phyloP scores from a whole-genome alignment of 495 filamentous ascomycete species.

The Aspergillus nanangensis region DNA sequence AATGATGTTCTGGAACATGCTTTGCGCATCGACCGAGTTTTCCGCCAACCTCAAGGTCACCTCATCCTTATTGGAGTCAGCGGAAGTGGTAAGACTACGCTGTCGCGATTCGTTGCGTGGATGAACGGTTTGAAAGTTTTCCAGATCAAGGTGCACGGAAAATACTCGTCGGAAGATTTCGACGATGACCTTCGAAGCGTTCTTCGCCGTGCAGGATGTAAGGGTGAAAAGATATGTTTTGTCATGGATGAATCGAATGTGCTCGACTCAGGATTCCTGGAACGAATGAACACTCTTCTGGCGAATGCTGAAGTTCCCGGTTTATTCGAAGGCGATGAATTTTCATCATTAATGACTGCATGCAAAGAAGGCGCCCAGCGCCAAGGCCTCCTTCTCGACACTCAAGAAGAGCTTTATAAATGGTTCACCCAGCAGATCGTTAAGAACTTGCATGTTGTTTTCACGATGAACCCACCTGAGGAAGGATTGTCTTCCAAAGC shows the following conservation, averaged over 20 bases:
- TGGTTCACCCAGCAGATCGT: constrained; percentile 99
- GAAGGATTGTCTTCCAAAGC: constrained; percentile 93
- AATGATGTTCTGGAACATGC: constrained; percentile 98
- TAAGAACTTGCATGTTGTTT: constrained; percentile 97
- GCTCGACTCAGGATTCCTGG: constrained; percentile 94
- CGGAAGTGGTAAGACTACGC: constrained; percentile 95
- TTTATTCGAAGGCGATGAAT: constrained; percentile 96
- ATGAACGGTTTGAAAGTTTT: constrained; percentile 99
- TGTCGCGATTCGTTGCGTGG: constrained; percentile 98
- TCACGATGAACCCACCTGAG: constrained; percentile 99
- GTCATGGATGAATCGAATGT: constrained; percentile 99
- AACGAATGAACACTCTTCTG: constrained; percentile 97
- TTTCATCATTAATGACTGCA: constrained; percentile 92
- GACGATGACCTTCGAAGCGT: constrained; percentile 95
- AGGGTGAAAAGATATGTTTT: constrained; percentile 99
- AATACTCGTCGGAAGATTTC: constrained; percentile 97
- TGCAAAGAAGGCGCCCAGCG: constrained; percentile 98
- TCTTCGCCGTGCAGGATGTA: constrained; percentile 88
- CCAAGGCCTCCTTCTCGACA: constrained; percentile 91
- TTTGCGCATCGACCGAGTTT: constrained; percentile 95
- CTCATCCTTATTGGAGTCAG: constrained; percentile 97
- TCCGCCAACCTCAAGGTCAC: constrained; percentile 96
- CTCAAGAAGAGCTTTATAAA: constrained; percentile 97
- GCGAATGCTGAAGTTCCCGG: constrained; percentile 98
- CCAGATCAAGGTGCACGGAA: constrained; percentile 99